Evolutionary conservation across 2,329 filamentous ascomycete genomes (phyloP).

Genomic region (Pyricularia grisea): DNA sequence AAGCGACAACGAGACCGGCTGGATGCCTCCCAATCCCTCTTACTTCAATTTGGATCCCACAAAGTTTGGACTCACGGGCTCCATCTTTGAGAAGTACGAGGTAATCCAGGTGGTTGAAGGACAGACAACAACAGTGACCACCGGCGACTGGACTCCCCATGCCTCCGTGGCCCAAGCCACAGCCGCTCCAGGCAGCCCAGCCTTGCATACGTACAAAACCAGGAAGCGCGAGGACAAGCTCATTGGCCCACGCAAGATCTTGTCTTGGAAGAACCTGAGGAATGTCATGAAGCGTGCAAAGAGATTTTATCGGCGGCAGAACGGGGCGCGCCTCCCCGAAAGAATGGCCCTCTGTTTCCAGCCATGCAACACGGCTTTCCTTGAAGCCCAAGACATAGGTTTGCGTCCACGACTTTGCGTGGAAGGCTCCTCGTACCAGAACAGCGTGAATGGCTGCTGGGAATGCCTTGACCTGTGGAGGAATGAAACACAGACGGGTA

Average conservation of each 20-base stretch:
- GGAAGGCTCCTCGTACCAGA: constrained; percentile 28
- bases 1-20: constrained; percentile 29
- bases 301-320: neutral
- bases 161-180: constrained; percentile 26
- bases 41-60: constrained; percentile 59
- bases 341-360: constrained; percentile 37
- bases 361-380: constrained; percentile 38
- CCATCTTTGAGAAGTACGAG: constrained; percentile 44
- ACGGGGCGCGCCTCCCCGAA: neutral
- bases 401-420: constrained; percentile 37
- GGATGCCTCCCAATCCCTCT: constrained; percentile 40
- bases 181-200: constrained; percentile 8
- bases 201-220: constrained; percentile 6
- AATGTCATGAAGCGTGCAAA: constrained; percentile 9
- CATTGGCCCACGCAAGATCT: neutral
- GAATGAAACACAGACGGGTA: constrained; percentile 15
- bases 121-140: constrained; percentile 34
- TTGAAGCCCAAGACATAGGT: constrained; percentile 37
- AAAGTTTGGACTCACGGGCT: constrained; percentile 53
- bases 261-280: neutral
- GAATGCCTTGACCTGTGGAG: constrained; percentile 27
- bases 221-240: constrained; percentile 9
- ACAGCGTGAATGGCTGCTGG: constrained; percentile 26
- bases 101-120: constrained; percentile 25
- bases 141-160: constrained; percentile 47